Evolutionary conservation across 2,329 filamentous ascomycete genomes (phyloP).

Genomic region (Teratosphaeriaceae sp.): DNA sequence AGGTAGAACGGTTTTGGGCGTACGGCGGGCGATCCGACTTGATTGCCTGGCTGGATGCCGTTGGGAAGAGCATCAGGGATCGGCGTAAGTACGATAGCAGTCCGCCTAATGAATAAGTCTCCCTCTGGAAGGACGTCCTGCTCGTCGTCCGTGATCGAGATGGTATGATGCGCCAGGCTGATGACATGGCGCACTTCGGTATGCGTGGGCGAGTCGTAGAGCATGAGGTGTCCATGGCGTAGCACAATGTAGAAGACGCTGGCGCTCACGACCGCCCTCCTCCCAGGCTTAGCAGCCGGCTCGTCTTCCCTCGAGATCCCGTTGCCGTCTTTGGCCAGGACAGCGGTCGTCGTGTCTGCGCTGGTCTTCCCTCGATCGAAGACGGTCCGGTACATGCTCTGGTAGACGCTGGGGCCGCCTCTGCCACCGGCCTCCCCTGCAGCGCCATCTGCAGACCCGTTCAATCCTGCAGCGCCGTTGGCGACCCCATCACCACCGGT

Average conservation of each 20-base stretch:
- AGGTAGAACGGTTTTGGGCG: constrained; percentile 76
- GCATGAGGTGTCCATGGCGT: constrained; percentile 91
- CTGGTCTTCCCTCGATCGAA: constrained; percentile 66
- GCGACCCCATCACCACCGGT: constrained; percentile 6
- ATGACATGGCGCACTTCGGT: constrained; percentile 95
- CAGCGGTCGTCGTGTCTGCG: constrained; percentile 22
- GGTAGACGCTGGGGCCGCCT: constrained; percentile 73
- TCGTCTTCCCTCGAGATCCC: not conserved
- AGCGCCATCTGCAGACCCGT: constrained; percentile 1
- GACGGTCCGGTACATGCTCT: constrained; percentile 94
- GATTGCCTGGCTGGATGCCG: constrained; percentile 13
- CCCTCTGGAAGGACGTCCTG: constrained; percentile 74
- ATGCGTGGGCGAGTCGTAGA: constrained; percentile 93
- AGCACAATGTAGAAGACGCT: constrained; percentile 29
- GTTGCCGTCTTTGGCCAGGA: constrained; percentile 12
- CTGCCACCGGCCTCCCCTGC: constrained; percentile 7
- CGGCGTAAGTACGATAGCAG: constrained; percentile 28
- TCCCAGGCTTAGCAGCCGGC: constrained; percentile 5
- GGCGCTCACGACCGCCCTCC: constrained; percentile 16
- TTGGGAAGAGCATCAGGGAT: no score
- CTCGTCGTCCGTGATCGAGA: constrained; percentile 72
- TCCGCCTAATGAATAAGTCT: constrained; percentile 87
- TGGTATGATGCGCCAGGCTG: constrained; percentile 77
- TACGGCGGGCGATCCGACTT: constrained; percentile 10
- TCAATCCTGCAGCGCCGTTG: not conserved